Conservation (phyloP, 2,329 filamentous ascomycete species). For the Nothophoma quercina region DNA sequence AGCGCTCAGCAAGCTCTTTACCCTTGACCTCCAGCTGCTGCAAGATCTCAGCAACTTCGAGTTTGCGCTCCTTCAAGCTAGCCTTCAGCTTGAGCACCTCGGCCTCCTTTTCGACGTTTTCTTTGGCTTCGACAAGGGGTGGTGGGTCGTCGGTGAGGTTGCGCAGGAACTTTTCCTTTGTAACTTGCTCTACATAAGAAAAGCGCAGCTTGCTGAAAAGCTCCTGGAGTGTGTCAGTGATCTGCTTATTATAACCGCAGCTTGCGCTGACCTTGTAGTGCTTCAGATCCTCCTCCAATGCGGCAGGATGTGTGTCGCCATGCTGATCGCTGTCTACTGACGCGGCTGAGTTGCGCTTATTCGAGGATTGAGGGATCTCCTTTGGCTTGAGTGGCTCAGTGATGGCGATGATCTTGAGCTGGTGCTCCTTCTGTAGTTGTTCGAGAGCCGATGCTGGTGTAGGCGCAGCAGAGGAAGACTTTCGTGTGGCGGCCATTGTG, state of each 20-base stretch:
- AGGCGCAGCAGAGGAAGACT: constrained; percentile 28
- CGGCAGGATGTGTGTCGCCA: constrained; percentile 71
- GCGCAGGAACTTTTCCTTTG: constrained; percentile 96
- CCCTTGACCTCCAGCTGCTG: constrained; percentile 73
- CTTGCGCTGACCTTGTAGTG: constrained; percentile 74
- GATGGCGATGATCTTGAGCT: constrained; percentile 75
- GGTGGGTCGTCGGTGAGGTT: constrained; percentile 91
- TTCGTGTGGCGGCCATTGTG: constrained; percentile 38
- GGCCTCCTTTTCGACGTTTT: constrained; percentile 67
- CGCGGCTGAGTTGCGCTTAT: constrained; percentile 60
- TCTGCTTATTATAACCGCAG: background rate
- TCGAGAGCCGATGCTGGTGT: constrained; percentile 53
- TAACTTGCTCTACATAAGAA: constrained; percentile 97
- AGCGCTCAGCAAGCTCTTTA: constrained; percentile 65
- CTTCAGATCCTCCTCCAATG: constrained; percentile 80
- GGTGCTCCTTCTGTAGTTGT: constrained; percentile 66
- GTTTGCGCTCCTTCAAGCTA: constrained; percentile 79
- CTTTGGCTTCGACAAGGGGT: constrained; percentile 79
- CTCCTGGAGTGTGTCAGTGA: constrained; percentile 62
- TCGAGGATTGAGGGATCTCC: constrained; percentile 48
- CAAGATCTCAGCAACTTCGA: constrained; percentile 77
- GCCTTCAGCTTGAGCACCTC: constrained; percentile 75
- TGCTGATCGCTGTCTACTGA: constrained; percentile 75
- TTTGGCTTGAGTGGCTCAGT: constrained; percentile 75
- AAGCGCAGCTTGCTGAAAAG: constrained; percentile 96